Evolutionary conservation across 257 asterid genomes (phyloP), one percentile per base, ranked within the genome.

Genomic region (Rubia yunnanensis): DNA sequence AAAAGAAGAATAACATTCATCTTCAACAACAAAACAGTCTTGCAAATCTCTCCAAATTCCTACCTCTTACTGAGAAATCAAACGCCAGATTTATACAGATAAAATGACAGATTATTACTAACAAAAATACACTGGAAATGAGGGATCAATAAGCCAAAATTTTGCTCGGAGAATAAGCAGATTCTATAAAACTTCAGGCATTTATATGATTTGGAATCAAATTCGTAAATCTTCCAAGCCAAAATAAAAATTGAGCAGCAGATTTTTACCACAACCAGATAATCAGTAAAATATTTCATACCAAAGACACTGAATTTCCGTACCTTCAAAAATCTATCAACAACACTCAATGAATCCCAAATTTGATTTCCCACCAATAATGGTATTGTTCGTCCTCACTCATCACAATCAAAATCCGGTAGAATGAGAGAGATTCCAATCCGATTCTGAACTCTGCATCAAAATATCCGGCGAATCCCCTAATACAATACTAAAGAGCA

Each of bases 391-490:
- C 36, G 4, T 14, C 59, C 64, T 54, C 23, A 53, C 59, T 41
- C 70, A 39, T 28, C 66, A 64, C 56, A 52, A 34, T 28, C 18
- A 69, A 54, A 53, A 6, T 55, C 57, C 18, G 24, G 35, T 31
- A 23, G 46, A 55, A 53, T 46, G 28, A 63, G 14, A 50, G 36
- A 67, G 30, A 23, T 23, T 60, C 50, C 24, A 14, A 61, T 54
- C 52, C 36, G 31, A 63, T 54, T 71, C 65, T 26, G 61, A 44
- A 63, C 65, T 70, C 56, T 23, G 34, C 31, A 57, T 57, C 63
- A 5, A 28, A 28, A 7, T 52, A 52, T 52, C 28, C 3, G 30
- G 23, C 58, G n/a, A 52, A 52, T 52, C 27, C 58, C 58, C 58
- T 3, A 52, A 52, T 20, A 30, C 23, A 30, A 57, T 27, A 57